phyloP scores from a whole-genome alignment of 176 grass and related monocot species.

The Cymbopogon citratus region DNA sequence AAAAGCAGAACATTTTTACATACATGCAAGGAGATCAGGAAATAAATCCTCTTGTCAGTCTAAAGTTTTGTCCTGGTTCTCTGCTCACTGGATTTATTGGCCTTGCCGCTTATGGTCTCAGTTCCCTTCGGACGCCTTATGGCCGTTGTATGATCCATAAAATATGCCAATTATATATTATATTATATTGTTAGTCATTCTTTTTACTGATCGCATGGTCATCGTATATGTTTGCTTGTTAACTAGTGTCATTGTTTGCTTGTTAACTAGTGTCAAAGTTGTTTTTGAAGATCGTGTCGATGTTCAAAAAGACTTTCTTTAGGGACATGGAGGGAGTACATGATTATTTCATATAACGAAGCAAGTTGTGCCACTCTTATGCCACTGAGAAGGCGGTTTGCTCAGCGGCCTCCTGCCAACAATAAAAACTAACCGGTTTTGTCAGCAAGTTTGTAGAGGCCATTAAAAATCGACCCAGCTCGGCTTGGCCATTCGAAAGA shows the following conservation, averaged over 20 bases:
- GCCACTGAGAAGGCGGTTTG: no score
- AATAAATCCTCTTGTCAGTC: background rate
- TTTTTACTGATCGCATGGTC: constrained; percentile 22
- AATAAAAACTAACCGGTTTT: no score
- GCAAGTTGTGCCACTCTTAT: no score
- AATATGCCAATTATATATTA: constrained; percentile 21
- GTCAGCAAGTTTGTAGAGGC: no score
- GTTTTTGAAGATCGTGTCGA: no score
- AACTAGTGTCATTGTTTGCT: background rate
- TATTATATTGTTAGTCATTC: constrained; percentile 35
- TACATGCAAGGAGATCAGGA: constrained; percentile 10
- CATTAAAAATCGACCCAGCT: no score
- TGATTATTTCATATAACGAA: no score
- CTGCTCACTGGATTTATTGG: constrained; percentile 3
- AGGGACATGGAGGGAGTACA: no score
- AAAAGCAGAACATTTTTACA: background rate
- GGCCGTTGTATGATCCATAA: constrained; percentile 31
- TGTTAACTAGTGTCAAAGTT: no score
- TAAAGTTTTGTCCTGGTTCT: background rate
- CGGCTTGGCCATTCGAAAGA: no score
- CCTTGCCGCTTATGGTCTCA: constrained; percentile 14
- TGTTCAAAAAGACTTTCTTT: no score
- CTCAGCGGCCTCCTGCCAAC: no score
- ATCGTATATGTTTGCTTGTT: background rate
- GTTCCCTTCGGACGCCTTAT: constrained; percentile 14